Evolutionary conservation across 2,329 filamentous ascomycete genomes (phyloP), one percentile per base, ranked within the genome.

Genomic region (Keithomyces neogunnii): DNA sequence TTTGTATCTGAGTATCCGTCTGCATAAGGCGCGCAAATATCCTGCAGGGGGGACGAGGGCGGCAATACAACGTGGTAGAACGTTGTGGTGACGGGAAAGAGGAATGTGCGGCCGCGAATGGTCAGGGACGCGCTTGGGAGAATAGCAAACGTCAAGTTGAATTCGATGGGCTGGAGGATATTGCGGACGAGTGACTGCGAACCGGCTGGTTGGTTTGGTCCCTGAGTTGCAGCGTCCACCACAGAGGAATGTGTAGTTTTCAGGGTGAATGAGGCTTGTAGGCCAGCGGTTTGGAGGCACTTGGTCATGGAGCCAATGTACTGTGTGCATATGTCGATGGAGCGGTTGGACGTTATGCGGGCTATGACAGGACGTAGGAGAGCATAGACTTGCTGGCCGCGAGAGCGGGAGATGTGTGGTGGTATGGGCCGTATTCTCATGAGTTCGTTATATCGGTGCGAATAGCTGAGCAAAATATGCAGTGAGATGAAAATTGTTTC

Each of bases 381-480:
- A 13, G 68, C 66, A 58, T 78, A 75, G 2, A 73, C 66, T 36
- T 72, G 71, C 43, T 70, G 67, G 4, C 68, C 64, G 8, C 69
- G 59, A 31, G 65, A 59, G 47, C 68, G 66, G 30, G 63, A 55
- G 59, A 70, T 60, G 55, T 74, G 57, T 53, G 71, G 66, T 35
- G 71, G 63, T 35, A 69, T 57, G 40, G 82, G 73, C 32, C 84
- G 79, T 1, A 84, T 86, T 50, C 90, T 81, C 43, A 79, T 78
- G 39, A 82, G 73, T 54, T 89, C 80, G 57, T 85, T 90, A 62
- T 87, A 81, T 8, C 86, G 81, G 65, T 97, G 92, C 2, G 88
- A 83, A 56, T 91, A 84, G 47, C 80, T 81, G 6, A 97, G 80
- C 2, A 96, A 75, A 28, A 96, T 76, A 40, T 89, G 84, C 3